Base-by-base conservation (phyloP, 2,329 filamentous ascomycete species). In the Pseudogymnoascus sp. region DNA sequence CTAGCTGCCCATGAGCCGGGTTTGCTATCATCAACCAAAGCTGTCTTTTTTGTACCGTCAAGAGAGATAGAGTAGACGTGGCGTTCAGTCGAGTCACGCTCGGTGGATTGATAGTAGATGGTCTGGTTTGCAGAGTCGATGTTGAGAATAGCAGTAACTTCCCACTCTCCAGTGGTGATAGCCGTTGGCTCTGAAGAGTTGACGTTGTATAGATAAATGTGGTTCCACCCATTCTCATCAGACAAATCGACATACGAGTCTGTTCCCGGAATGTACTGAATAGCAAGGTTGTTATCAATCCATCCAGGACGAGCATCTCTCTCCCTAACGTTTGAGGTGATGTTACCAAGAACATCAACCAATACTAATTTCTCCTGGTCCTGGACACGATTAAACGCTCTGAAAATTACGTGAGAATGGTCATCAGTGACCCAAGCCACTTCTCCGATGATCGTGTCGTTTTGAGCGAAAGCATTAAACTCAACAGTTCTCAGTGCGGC, bases 41-140 rank as follows among this genome's bases (percentile, higher is more conserved):
- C 74, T 6, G 78, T 85, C 50, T 83, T 81, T 66, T 81, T 75
- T 8, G 77, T 75, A 0, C 79, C 82, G 3, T 76, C 74, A 68
- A 84, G 86, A 0, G 82, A 86, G 10, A 89, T 83, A 2, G 83
- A 86, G 76, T 88, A 90, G 4, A 90, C 68, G 67, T 90, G 87
- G 1, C 83, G 80, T 70, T 89, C 86, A 0, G 86, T 88, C 65
- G 82, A 85, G 75, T 89, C 85, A 47, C 79, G 80, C 68, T 87
- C 82, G 0, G 86, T 87, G 1, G 86, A 87, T 2, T 81, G 79
- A 75, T 83, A 90, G 76, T 88, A 88, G 61, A 89, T 74, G 6
- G 87, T 73, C 26, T 81, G 77, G 6, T 79, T 80, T 40, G 75
- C 71, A 0, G 77, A 77, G 69, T 90, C 85, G 59, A 89, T 78